Conservation (phyloP, 78 protist species). For the Dictyostelium discoideum region dicty_2.7 NC_007089.4:5038001-5038500, state of each 20-base stretch:
- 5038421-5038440: slow-evolving; percentile 68
- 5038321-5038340: not conserved
- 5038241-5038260: not conserved
- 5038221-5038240: not conserved
- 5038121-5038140: too few species aligned
- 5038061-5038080: too few species aligned
- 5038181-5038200: not conserved
- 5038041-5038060: too few species aligned
- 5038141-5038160: not conserved
- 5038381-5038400: slow-evolving; percentile 48
- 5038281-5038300: not conserved
- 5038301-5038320: not conserved
- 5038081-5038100: too few species aligned
- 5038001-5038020: too few species aligned
- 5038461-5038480: slow-evolving; percentile 26
- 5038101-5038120: too few species aligned
- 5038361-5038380: slow-evolving; percentile 13
- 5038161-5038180: not conserved
- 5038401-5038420: slow-evolving; percentile 41
- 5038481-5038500: slow-evolving; percentile 39
- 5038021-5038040: too few species aligned
- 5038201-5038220: not conserved
- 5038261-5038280: not conserved
- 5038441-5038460: slow-evolving; percentile 21
- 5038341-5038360: not conserved